phyloP scores from a whole-genome alignment of 768 basidiomycete genomes.

The Aureoboletus auriporus region DNA sequence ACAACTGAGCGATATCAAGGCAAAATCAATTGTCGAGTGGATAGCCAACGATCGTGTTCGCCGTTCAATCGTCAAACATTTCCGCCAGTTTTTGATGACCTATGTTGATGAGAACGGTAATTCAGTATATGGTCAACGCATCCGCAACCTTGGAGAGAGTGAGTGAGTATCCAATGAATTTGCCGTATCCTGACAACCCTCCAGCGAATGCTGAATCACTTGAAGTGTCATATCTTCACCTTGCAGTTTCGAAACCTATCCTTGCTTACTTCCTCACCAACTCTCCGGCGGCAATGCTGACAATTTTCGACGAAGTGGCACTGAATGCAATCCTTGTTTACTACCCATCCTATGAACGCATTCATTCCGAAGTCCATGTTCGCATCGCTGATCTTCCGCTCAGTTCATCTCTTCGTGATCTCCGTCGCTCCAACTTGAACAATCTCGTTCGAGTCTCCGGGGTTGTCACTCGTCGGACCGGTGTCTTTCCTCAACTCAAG shows the following conservation, averaged over 20 bases:
- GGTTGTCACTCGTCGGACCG: slow-evolving; percentile 91
- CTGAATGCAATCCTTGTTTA: slow-evolving; percentile 91
- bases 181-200: slow-evolving; percentile 9
- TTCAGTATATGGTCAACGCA: slow-evolving; percentile 93
- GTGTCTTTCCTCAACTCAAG: slow-evolving; percentile 99
- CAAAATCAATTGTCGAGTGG: slow-evolving; percentile 97
- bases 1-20: slow-evolving; percentile 96
- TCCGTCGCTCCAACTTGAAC: slow-evolving; percentile 89
- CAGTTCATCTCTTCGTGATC: slow-evolving; percentile 85
- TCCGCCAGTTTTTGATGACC: slow-evolving; percentile 93
- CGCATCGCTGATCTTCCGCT: slow-evolving; percentile 93
- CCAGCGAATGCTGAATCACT: slow-evolving; percentile 95
- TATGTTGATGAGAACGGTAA: slow-evolving; percentile 89
- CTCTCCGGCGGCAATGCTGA: slow-evolving; percentile 87
- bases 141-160: slow-evolving; percentile 95
- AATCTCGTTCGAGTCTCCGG: slow-evolving; percentile 93
- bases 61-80: slow-evolving; percentile 86
- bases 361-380: slow-evolving; percentile 97
- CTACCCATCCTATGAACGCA: slow-evolving; percentile 94
- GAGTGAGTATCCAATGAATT: slow-evolving; percentile 23
- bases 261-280: slow-evolving; percentile 97
- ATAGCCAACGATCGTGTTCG: slow-evolving; percentile 90
- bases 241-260: slow-evolving; percentile 88
- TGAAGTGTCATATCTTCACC: slow-evolving; percentile 95
- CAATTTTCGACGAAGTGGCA: slow-evolving; percentile 94